Base-by-base conservation (phyloP, 2,329 filamentous ascomycete genomes). In the Verticillium albo-atrum region DNA sequence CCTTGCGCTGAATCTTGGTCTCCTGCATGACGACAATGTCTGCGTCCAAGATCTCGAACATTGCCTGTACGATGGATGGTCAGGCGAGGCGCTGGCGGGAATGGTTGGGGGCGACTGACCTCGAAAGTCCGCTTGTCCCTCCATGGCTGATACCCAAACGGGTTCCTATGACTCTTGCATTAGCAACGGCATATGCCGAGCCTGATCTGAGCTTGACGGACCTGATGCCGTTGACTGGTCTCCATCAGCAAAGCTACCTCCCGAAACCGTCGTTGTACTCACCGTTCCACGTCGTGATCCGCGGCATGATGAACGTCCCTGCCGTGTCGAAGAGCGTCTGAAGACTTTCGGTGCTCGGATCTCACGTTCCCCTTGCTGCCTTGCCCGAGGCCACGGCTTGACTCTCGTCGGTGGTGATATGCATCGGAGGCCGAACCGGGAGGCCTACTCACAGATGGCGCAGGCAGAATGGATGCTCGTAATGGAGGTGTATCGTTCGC, bases 1-100 rank as follows among this genome's bases (percentile, higher is more conserved):
- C 93, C 71, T 97, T 97, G 60, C 89, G 84, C 71, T 98, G 95
- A 47, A 98, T 97, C 76, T 98, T 99, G 51, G 92, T 88, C 75
- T 98, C 95, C 73, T 99, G 95, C 79, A 98, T 92, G 60, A 97
- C 83, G 20, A 98, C 87, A 64, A 99, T 95, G 72, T 99, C 95
- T 57, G 93, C 88, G 71, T 95, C 90, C 6, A 99, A 83, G 51
- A 89, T 90, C 66, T 97, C 91, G 75, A 99, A 98, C 95, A 98
- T 98, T 65, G 89, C 83, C 89, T 91, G 61, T 2, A 55, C 5
- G 28, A 14, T 42, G 60, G 28, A 14, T 42, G 60, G 58, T 59
- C 26, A 63, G 55, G 7, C 6, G 25, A 15, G n/a, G 37, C 10
- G 37, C 10, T n/a, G 2, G 9, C 4, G 10, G 6, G 25, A 14